Percentiles rank a stretch among this genome's conserved stretches.
Evolutionary conservation across 148 eudicot species (phyloP).

Genomic region (Camellia lanceoleosa): DNA sequence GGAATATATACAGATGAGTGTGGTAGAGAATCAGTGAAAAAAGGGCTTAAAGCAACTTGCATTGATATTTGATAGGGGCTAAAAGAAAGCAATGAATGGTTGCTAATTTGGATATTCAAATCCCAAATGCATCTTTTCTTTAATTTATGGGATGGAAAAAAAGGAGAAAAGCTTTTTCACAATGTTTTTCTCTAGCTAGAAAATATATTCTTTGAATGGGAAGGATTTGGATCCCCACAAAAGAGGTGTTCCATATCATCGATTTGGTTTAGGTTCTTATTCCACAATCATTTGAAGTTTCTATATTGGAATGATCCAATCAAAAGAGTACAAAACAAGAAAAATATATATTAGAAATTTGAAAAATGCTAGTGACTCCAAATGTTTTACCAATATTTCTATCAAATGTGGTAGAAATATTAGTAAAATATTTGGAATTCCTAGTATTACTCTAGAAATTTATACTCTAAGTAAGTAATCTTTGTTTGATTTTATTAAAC

Average conservation of each 20-base stretch:
- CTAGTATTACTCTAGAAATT: background rate
- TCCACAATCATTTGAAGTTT: slow-evolving; percentile 42
- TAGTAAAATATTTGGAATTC: too few species aligned
- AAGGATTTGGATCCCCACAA: slow-evolving; percentile 36
- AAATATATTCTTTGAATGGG: slow-evolving; percentile 18
- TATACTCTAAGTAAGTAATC: background rate
- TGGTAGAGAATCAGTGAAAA: background rate
- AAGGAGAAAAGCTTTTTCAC: background rate
- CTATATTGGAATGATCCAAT: background rate
- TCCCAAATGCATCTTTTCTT: slow-evolving; percentile 22
- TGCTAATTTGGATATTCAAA: slow-evolving; percentile 24
- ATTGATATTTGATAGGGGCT: background rate
- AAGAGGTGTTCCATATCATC: slow-evolving; percentile 30
- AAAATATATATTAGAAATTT: background rate
- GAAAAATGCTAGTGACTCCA: too few species aligned
- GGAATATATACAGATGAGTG: background rate
- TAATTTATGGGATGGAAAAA: slow-evolving; percentile 15
- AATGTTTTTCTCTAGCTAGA: background rate
- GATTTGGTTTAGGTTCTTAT: slow-evolving; percentile 21
- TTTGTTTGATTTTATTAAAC: background rate
- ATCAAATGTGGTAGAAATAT: too few species aligned
- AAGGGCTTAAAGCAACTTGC: background rate
- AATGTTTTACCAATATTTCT: too few species aligned
- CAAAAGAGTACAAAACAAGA: background rate
- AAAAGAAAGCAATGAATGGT: background rate